Conservation (phyloP, 164 flowering plant genomes). For the Hamamelis virginiana region DNA sequence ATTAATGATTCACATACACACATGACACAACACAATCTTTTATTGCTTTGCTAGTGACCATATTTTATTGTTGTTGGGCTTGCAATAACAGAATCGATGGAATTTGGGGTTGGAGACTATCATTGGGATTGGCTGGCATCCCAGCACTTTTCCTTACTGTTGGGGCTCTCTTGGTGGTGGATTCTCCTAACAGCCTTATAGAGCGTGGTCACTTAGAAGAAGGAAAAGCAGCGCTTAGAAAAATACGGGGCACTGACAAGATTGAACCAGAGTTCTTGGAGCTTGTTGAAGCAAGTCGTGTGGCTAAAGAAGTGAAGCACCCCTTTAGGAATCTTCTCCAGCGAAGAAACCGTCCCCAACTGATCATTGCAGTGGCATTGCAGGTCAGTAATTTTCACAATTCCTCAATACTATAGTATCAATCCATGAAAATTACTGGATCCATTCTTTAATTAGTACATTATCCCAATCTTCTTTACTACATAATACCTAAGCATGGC, state of each 20-base stretch:
- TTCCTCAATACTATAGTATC: too few relatives aligned
- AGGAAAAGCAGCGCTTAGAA: conserved; percentile 71
- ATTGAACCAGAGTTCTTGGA: conserved; percentile 80
- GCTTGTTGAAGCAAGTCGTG: conserved; percentile 79
- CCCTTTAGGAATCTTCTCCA: conserved; percentile 79
- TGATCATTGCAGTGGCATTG: conserved; percentile 42
- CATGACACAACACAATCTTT: too few relatives aligned
- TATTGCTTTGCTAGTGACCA: too few relatives aligned
- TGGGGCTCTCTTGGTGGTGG: conserved; percentile 76
- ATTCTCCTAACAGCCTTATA: conserved; percentile 91
- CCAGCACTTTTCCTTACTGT: conserved; percentile 73
- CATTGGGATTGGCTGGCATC: conserved; percentile 79
- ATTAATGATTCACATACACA: too few relatives aligned
- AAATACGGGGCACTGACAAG: conserved; percentile 77
- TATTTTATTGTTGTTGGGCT: not conserved
- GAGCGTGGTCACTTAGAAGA: conserved; percentile 79
- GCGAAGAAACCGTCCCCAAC: conserved; percentile 71
- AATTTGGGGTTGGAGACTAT: conserved; percentile 95
- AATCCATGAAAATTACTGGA: too few relatives aligned
- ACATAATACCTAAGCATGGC: too few relatives aligned
- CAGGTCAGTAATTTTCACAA: conserved; percentile 78
- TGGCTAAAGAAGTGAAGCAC: conserved; percentile 74
- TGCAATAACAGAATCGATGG: conserved; percentile 52
- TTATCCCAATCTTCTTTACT: too few relatives aligned
- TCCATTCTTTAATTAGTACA: too few relatives aligned